Conservation (phyloP, 1,139 yeast genomes). For the Hemisphaericaspora subhashii region DNA sequence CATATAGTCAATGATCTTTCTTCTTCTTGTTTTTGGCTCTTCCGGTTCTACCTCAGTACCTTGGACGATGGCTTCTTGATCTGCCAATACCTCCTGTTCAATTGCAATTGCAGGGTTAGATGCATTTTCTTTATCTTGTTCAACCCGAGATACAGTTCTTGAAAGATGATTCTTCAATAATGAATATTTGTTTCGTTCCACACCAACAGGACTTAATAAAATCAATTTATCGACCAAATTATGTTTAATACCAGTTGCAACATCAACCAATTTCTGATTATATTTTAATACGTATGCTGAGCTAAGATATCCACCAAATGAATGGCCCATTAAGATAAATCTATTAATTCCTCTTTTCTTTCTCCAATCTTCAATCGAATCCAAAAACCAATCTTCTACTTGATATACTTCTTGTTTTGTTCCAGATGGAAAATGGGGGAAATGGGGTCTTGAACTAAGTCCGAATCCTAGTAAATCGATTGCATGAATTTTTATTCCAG, state of each 20-base stretch:
- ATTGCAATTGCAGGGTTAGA: conserved; percentile 18
- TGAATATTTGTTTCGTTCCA: conserved; percentile 39
- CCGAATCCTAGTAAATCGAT: conserved; percentile 49
- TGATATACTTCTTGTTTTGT: conserved; percentile 36
- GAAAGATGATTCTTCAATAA: conserved; percentile 24
- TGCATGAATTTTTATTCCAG: conserved; percentile 47
- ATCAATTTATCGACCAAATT: conserved; percentile 40
- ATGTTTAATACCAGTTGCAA: conserved; percentile 19
- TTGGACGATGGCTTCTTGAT: conserved; percentile 29
- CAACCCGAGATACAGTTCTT: conserved; percentile 15
- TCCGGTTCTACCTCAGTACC: conserved; percentile 15
- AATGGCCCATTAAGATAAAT: conserved; percentile 83
- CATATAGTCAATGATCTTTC: conserved; percentile 26
- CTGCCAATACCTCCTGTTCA: conserved; percentile 26
- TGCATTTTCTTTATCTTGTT: conserved; percentile 17
- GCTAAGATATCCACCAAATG: conserved; percentile 88
- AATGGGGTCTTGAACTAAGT: conserved; percentile 41
- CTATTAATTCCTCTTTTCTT: conserved; percentile 49
- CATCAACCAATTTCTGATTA: conserved; percentile 31
- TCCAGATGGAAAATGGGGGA: conserved; percentile 31
- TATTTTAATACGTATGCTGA: conserved; percentile 75
- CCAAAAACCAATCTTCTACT: conserved; percentile 76
- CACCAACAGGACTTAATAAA: conserved; percentile 48
- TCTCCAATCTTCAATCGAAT: conserved; percentile 87
- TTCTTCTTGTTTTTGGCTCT: conserved; percentile 19